These are phyloP conservation scores for Quercus mongolica DNA, from an alignment of 306 rosid species.

Conservation along the genomic window DNA sequence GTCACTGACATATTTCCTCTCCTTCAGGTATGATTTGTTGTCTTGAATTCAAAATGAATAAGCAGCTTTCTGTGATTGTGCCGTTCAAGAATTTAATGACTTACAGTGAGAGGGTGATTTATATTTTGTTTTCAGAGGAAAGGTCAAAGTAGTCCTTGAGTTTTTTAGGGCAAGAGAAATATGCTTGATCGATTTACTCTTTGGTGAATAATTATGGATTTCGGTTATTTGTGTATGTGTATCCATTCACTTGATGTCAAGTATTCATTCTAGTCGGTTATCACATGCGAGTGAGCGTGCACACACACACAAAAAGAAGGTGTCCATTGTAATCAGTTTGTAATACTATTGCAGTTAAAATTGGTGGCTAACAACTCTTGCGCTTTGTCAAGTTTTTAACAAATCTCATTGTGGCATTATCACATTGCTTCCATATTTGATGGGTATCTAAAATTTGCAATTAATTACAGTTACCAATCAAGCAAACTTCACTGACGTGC, in stretches of 20 bases:
- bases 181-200: background rate
- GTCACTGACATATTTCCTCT: slow-evolving; percentile 80
- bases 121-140: background rate
- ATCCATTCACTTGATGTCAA: background rate
- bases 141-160: background rate
- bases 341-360: background rate
- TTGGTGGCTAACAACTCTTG: background rate
- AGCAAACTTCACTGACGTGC: background rate
- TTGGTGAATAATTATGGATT: background rate
- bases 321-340: background rate
- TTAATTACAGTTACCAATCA: background rate
- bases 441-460: background rate
- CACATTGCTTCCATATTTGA: background rate
- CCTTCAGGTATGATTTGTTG: slow-evolving; percentile 64
- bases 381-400: background rate
- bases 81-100: background rate
- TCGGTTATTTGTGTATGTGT: background rate
- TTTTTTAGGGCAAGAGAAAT: background rate
- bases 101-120: background rate
- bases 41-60: slow-evolving; percentile 11
- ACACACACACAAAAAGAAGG: background rate
- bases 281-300: too few relatives aligned
- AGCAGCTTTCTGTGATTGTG: slow-evolving; percentile 6
- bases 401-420: background rate
- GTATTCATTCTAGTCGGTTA: background rate